These are phyloP conservation scores for Annona cherimola DNA, from an alignment of 164 flowering plant genomes.

Conservation along the genomic window DNA sequence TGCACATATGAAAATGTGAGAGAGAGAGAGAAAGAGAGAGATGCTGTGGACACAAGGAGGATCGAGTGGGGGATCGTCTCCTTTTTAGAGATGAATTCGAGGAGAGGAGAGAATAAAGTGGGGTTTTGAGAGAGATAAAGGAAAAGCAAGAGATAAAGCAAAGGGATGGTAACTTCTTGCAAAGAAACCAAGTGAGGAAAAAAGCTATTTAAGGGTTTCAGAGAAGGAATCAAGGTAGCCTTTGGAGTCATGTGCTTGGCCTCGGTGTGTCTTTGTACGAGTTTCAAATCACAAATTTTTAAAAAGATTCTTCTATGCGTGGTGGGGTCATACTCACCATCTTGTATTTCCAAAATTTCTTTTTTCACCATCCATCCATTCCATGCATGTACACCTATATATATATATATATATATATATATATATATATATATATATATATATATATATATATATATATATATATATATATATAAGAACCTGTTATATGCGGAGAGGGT, in stretches of 20 bases:
- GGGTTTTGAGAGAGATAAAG: slow-evolving; percentile 28
- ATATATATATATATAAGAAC: no score
- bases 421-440: no score
- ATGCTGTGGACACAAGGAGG: slow-evolving; percentile 74
- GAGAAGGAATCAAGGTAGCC: slow-evolving; percentile 42
- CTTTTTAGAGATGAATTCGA: slow-evolving; percentile 61
- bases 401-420: no score
- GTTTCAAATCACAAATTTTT: slow-evolving; percentile 33
- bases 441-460: no score
- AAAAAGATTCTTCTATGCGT: slow-evolving; percentile 50
- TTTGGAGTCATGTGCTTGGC: slow-evolving; percentile 53
- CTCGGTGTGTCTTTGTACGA: slow-evolving; percentile 27
- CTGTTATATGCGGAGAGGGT: no score
- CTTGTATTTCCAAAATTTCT: background rate
- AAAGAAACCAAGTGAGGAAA: slow-evolving; percentile 50
- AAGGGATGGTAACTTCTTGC: slow-evolving; percentile 58
- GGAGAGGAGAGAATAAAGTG: slow-evolving; percentile 68
- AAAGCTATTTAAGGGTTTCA: slow-evolving; percentile 25
- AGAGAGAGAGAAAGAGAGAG: slow-evolving; percentile 25
- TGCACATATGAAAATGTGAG: slow-evolving; percentile 7
- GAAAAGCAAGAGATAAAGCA: slow-evolving; percentile 34
- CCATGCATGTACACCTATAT: background rate
- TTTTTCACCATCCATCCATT: background rate
- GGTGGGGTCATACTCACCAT: background rate
- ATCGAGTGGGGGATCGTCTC: slow-evolving; percentile 46